phyloP scores from a whole-genome alignment of 345 rosid species.

The Salix dunnii region DNA sequence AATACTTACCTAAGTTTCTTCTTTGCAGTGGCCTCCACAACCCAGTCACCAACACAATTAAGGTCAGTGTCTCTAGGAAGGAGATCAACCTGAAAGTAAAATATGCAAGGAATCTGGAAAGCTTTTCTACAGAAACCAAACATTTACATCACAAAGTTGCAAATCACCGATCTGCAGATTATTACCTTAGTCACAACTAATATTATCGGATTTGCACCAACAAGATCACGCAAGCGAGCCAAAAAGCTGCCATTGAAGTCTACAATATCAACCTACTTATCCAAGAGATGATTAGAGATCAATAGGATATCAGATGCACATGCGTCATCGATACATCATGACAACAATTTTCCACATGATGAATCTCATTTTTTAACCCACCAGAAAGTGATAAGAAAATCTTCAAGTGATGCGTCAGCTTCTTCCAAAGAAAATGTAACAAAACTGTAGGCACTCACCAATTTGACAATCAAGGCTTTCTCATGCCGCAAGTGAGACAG shows the following conservation, averaged over 20 bases:
- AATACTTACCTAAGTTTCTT: constrained; percentile 78
- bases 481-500: constrained; percentile 76
- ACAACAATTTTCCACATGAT: not conserved
- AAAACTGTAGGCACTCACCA: constrained; percentile 40
- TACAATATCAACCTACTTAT: constrained; percentile 76
- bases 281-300: constrained; percentile 12
- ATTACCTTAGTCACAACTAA: constrained; percentile 83
- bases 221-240: constrained; percentile 87
- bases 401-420: not conserved
- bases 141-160: not conserved
- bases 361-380: not conserved
- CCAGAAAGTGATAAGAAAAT: not conserved
- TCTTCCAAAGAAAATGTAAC: not conserved
- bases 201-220: constrained; percentile 89
- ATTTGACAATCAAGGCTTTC: constrained; percentile 75
- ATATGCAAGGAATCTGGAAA: constrained; percentile 8
- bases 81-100: constrained; percentile 63
- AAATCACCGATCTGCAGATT: not conserved
- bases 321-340: not conserved
- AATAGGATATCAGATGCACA: not conserved
- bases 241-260: constrained; percentile 93
- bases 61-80: constrained; percentile 91
- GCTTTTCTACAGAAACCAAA: not conserved
- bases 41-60: constrained; percentile 97
- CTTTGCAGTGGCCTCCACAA: constrained; percentile 73